Evolutionary conservation across 2,329 filamentous ascomycete species (phyloP).

Genomic region (Claviceps quebecensis): DNA sequence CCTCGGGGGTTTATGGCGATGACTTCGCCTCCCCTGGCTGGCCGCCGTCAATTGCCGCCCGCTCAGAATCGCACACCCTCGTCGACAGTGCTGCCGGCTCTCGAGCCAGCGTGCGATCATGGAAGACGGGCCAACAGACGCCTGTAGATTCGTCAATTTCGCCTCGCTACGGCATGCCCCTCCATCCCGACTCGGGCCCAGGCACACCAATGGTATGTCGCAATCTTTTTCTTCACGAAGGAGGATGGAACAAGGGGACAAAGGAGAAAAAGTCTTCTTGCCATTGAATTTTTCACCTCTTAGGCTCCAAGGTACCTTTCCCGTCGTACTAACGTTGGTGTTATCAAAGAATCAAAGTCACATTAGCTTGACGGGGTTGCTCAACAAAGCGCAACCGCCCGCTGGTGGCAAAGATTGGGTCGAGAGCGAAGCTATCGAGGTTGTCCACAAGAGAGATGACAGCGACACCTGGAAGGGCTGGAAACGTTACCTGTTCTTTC

Average conservation of each 20-base stretch:
- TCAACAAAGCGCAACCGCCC: constrained; percentile 18
- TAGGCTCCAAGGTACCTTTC: fast-evolving
- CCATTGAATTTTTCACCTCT: too few relatives aligned
- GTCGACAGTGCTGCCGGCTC: constrained; percentile 15
- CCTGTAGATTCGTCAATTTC: constrained; percentile 6
- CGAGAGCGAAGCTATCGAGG: constrained; percentile 20
- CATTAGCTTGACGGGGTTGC: constrained; percentile 25
- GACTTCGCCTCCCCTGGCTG: constrained; percentile 7
- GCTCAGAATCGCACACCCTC: constrained; percentile 17
- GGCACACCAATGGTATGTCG: constrained; percentile 9
- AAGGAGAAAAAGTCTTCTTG: too few relatives aligned
- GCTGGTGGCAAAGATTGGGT: constrained; percentile 20
- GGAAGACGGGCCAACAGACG: constrained; percentile 10
- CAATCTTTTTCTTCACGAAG: too few relatives aligned
- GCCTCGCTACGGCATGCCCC: constrained; percentile 6
- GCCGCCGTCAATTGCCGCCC: constrained; percentile 9
- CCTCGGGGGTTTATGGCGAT: constrained; percentile 2
- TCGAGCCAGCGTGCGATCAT: constrained; percentile 11
- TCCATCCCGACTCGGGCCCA: constrained; percentile 6
- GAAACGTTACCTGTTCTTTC: constrained; percentile 24
- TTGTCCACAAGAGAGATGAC: constrained; percentile 28
- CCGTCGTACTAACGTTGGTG: background rate
- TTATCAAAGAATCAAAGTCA: constrained; percentile 25
- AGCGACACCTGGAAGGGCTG: constrained; percentile 30
- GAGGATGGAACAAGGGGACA: too few relatives aligned